Evolutionary conservation across 768 basidiomycete species (phyloP).

Genomic region (Russula sp.): DNA sequence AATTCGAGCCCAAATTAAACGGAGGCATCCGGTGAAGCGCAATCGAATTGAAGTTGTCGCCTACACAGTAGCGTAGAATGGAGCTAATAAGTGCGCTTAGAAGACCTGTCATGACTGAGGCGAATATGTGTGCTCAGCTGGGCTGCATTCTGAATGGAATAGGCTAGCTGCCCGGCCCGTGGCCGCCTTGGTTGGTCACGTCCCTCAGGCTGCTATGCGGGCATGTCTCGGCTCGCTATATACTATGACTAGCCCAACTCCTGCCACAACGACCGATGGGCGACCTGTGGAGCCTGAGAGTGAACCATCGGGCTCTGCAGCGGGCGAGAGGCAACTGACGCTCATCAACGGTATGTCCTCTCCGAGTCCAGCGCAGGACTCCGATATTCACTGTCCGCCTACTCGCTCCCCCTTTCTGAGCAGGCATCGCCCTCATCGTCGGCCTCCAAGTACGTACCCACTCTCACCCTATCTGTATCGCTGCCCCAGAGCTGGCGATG

Average conservation of each 20-base stretch:
- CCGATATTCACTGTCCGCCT: not conserved
- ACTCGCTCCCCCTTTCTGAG: not conserved
- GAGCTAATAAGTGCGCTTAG: no score
- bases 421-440: constrained; percentile 7
- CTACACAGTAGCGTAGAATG: no score
- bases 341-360: not conserved
- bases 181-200: no score
- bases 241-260: not conserved
- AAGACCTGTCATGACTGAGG: no score
- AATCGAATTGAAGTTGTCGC: no score
- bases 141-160: no score
- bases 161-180: no score
- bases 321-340: constrained; percentile 4
- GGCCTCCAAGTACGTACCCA: constrained; percentile 1
- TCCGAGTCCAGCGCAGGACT: not conserved
- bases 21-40: no score
- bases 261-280: not conserved
- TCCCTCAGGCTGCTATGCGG: no score
- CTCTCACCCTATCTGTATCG: not conserved
- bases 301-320: not conserved
- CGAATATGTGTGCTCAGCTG: no score
- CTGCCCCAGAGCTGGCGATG: not conserved
- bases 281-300: not conserved
- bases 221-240: not conserved
- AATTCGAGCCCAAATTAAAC: no score